Evolutionary conservation across 73 alveolate genomes (phyloP), one percentile per base, ranked within the genome.

Genomic region (Halteria grandinella): DNA sequence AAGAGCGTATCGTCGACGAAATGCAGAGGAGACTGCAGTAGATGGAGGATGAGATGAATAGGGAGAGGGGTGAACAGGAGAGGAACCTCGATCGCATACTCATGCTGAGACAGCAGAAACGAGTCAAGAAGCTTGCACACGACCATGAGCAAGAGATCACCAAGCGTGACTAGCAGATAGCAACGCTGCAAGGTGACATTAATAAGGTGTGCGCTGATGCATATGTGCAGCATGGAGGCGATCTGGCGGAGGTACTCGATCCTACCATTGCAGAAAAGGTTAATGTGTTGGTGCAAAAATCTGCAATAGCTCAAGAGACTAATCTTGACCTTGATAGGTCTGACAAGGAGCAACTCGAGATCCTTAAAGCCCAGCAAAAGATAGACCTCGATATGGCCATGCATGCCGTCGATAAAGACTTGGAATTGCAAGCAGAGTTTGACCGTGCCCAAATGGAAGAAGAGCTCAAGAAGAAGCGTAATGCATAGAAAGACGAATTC

Each of bases 21-120:
- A 60, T 60, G 77, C 59, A 60, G 5, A 34, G 51, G n/a, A 60
- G 77, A 60, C 58, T 60, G n/a, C 27, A 21, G 20, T 40, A 33
- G 27, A 60, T 60, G 21, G 77, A 60, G 41, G 77, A 69, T 7
- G 69, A 64, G 17, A 28, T 79, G 14, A 55, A 66, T 5, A 47
- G 71, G 21, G 89, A 79, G 45, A 64, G 60, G 28, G 58, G 70
- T 1, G 66, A 64, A 12, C 78, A 79, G 36, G 89, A 64, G 48
- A 66, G 41, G 50, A 59, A 79, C 25, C 45, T 79, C 15, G 69
- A 62, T 39, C 44, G 41, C 14, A 69, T 62, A 1, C 17, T 80
- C 24, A 75, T 34, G 17, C 71, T 21, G 1, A 64, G 89, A 51
- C 33, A 60, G 27, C 44, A 55, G 14, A 60, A 59, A 60, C 37